A percentile compares a stretch with the other conserved stretches of the same genome.
These are phyloP conservation scores for Balamuthia mandrillaris DNA, from an alignment of 208 protist species.

Conservation along the genomic window DNA sequence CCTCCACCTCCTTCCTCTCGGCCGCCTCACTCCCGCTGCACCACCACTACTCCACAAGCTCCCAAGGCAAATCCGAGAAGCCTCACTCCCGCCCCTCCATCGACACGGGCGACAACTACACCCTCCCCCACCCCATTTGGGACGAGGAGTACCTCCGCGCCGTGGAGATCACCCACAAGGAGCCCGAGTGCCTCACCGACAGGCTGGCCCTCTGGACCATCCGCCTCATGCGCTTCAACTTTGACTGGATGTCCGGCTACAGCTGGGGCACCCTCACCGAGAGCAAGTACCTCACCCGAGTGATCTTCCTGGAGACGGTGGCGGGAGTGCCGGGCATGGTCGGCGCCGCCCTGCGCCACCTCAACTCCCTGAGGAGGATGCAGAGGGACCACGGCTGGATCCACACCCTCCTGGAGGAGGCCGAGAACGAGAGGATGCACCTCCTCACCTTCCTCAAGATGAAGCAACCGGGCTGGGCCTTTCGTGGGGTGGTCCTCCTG, in stretches of 20 bases:
- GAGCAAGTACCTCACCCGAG: slow-evolving; percentile 50
- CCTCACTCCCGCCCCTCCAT: no score
- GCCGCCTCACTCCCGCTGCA: neutral
- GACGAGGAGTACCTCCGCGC: neutral
- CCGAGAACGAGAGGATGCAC: slow-evolving; percentile 91
- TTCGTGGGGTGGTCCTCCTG: slow-evolving; percentile 59
- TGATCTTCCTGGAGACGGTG: slow-evolving; percentile 78
- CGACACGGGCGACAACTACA: no score
- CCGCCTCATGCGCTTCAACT: slow-evolving; percentile 50
- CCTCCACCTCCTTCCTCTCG: neutral
- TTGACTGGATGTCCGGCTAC: slow-evolving; percentile 70
- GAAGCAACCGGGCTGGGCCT: slow-evolving; percentile 58
- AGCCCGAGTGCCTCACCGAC: slow-evolving; percentile 42
- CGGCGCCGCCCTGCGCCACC: slow-evolving; percentile 72
- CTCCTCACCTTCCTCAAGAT: slow-evolving; percentile 78
- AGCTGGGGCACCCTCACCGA: slow-evolving; percentile 23
- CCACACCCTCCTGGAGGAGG: slow-evolving; percentile 82
- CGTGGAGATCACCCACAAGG: slow-evolving; percentile 58
- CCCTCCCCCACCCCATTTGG: neutral
- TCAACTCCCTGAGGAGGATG: slow-evolving; percentile 75
- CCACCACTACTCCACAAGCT: neutral
- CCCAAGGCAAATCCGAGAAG: no score
- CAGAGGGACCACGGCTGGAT: slow-evolving; percentile 85
- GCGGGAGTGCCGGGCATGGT: slow-evolving; percentile 76
- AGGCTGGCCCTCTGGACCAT: slow-evolving; percentile 44